Percentiles rank a stretch among this genome's conserved stretches.
phyloP scores from a whole-genome alignment of 352 stramenopile species.

The Phytophthora cactorum region DNA sequence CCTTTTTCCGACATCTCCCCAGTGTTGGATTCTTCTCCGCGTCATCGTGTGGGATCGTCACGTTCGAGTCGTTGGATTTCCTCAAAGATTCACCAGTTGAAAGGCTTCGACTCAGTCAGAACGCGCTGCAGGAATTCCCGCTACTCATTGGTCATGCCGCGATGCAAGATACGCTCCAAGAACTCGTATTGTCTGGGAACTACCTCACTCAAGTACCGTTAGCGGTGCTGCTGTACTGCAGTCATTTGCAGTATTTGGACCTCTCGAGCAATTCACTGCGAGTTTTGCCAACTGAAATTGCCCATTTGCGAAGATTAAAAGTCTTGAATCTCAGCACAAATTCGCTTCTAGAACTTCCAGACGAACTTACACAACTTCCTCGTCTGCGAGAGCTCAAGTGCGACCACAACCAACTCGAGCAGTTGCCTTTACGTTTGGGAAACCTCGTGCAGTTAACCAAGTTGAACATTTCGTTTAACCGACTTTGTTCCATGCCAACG shows the following conservation, averaged over 20 bases:
- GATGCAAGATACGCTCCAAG: constrained; percentile 58
- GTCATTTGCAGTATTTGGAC: constrained; percentile 43
- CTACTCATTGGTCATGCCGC: constrained; percentile 38
- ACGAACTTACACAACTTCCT: constrained; percentile 43
- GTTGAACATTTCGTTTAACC: constrained; percentile 58
- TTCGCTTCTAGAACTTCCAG: constrained; percentile 42
- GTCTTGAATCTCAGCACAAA: constrained; percentile 56
- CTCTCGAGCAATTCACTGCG: constrained; percentile 57
- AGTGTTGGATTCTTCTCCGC: constrained; percentile 43
- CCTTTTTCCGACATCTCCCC: constrained; percentile 43
- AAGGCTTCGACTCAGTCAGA: constrained; percentile 45
- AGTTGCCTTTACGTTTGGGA: constrained; percentile 45
- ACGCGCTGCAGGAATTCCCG: constrained; percentile 52
- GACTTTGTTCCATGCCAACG: constrained; percentile 50
- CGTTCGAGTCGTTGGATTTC: constrained; percentile 53
- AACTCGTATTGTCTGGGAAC: constrained; percentile 49
- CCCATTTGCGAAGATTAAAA: constrained; percentile 41
- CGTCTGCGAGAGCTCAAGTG: constrained; percentile 44
- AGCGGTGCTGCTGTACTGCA: constrained; percentile 50
- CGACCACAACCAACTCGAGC: constrained; percentile 44
- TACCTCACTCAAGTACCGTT: constrained; percentile 44
- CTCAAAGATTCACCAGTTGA: constrained; percentile 51
- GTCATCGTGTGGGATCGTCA: constrained; percentile 45
- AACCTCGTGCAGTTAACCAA: constrained; percentile 43
- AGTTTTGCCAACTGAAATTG: constrained; percentile 47